A percentile compares a stretch with the other conserved stretches of the same genome.
phyloP scores from a whole-genome alignment of 164 flowering plant species.

The Nymphaea colorata region DNA sequence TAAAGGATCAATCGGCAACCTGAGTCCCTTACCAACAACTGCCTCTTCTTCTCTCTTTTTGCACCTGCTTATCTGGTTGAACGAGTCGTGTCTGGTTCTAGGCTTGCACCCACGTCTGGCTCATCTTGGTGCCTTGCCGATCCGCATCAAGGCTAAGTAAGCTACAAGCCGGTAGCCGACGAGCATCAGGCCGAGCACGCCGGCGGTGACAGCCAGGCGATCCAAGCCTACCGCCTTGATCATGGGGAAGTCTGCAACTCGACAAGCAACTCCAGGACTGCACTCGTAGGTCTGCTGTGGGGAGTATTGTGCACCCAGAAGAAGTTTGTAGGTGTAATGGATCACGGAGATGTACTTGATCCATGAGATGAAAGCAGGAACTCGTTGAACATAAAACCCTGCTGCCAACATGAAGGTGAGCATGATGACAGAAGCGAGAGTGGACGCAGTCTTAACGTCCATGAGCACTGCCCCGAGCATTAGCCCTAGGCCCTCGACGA shows the following conservation, averaged over 20 bases:
- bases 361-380: slow-evolving; percentile 8
- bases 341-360: slow-evolving; percentile 6
- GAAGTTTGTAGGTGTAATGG: slow-evolving; percentile 4
- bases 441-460: slow-evolving; percentile 3
- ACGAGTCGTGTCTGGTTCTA: not conserved
- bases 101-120: not conserved
- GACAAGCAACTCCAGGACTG: not conserved
- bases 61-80: not conserved
- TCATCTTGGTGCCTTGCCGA: not conserved
- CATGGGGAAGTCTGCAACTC: slow-evolving; percentile 23
- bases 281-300: slow-evolving; percentile 15
- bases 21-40: too few relatives aligned
- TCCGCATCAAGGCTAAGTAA: not conserved
- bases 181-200: not conserved
- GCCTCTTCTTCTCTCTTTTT: too few relatives aligned
- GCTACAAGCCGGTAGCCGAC: not conserved
- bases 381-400: slow-evolving; percentile 4
- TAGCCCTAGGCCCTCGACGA: slow-evolving; percentile 4
- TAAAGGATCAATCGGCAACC: too few relatives aligned
- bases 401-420: slow-evolving; percentile 4
- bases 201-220: not conserved
- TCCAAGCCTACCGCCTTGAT: slow-evolving; percentile 1
- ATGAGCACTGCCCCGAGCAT: slow-evolving; percentile 7
- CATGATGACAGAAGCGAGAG: slow-evolving; percentile 5
- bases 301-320: slow-evolving; percentile 17